A percentile compares a stretch with the other conserved stretches of the same genome.
Conservation (phyloP, 345 rosid genomes). For the Brassica cretica region DNA sequence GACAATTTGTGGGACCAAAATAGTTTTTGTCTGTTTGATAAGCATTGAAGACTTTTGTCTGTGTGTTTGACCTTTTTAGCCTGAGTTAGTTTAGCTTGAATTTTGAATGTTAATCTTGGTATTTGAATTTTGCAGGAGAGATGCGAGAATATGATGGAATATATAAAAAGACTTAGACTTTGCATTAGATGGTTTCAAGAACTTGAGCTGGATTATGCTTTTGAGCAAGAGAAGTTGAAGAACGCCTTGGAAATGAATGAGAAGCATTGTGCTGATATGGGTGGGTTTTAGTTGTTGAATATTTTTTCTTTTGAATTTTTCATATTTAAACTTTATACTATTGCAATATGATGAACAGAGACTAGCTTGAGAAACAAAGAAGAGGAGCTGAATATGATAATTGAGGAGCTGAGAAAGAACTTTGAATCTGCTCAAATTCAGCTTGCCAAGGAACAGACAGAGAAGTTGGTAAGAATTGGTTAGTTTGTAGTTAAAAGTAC, state of each 20-base stretch:
- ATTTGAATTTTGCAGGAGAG: conserved; percentile 66
- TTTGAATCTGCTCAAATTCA: conserved; percentile 72
- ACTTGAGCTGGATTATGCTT: conserved; percentile 75
- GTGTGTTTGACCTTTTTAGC: conserved; percentile 7
- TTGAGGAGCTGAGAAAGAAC: conserved; percentile 80
- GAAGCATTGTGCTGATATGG: conserved; percentile 77
- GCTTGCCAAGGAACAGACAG: conserved; percentile 80
- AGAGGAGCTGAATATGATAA: conserved; percentile 83
- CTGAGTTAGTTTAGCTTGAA: conserved; percentile 16
- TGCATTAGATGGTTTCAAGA: conserved; percentile 98
- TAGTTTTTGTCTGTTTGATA: conserved; percentile 28
- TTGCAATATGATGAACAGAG: conserved; percentile 54
- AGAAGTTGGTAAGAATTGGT: conserved; percentile 63
- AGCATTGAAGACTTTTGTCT: conserved; percentile 25
- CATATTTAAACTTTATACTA: background rate
- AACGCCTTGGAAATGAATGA: conserved; percentile 64
- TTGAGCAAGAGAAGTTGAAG: conserved; percentile 79
- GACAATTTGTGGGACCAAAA: conserved; percentile 30
- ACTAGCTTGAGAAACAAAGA: conserved; percentile 71
- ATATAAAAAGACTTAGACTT: conserved; percentile 84
- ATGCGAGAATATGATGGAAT: conserved; percentile 92
- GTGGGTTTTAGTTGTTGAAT: conserved; percentile 42
- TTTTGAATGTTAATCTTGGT: conserved; percentile 30
- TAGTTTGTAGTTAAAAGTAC: background rate
- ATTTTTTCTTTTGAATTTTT: conserved; percentile 6